phyloP scores from a whole-genome alignment of 345 rosid species.

The Boechera divaricarpa region DNA sequence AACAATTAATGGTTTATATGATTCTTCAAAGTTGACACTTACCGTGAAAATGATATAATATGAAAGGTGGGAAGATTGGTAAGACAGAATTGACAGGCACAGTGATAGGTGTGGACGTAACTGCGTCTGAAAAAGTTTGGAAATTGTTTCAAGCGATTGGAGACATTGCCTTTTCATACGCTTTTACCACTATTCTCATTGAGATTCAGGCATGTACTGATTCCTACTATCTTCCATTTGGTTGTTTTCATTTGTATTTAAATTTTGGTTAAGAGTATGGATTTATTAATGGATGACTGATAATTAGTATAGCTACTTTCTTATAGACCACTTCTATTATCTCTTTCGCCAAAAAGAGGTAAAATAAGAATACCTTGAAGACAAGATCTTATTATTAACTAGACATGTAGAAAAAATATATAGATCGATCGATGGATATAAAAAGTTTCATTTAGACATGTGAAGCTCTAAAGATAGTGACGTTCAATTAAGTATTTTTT shows the following conservation, averaged over 20 bases:
- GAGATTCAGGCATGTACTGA: conserved; percentile 73
- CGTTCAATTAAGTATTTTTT: too few species aligned
- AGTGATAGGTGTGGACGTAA: conserved; percentile 65
- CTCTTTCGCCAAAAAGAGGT: too few species aligned
- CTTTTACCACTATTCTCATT: conserved; percentile 73
- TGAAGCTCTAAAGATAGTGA: too few species aligned
- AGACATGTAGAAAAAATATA: too few species aligned
- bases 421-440: too few species aligned
- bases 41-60: conserved; percentile 10
- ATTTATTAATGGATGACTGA: neutral
- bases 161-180: conserved; percentile 84
- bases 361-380: too few species aligned
- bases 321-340: too few species aligned
- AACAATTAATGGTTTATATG: neutral
- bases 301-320: neutral
- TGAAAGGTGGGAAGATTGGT: conserved; percentile 48
- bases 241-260: neutral
- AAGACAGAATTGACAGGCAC: conserved; percentile 66
- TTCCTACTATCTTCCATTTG: neutral
- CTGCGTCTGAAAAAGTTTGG: conserved; percentile 79
- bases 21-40: conserved; percentile 18
- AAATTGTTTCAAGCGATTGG: conserved; percentile 76
- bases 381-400: too few species aligned
- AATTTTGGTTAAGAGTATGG: conserved; percentile 1
- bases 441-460: too few species aligned